Conservation (phyloP, 148 eudicot species). For the Fagopyrum tataricum region DNA sequence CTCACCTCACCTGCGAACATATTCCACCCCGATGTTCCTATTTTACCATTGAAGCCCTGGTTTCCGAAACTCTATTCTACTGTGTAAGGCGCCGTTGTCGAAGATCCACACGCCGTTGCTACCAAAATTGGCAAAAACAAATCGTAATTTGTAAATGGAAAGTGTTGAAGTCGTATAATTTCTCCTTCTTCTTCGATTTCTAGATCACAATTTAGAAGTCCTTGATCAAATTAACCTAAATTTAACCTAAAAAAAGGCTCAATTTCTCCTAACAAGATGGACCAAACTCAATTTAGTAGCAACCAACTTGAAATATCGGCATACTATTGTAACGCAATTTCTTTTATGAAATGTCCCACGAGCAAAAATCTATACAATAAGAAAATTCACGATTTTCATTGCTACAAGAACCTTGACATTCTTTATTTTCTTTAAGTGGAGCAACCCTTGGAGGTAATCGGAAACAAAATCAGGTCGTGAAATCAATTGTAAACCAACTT, state of each 20-base stretch:
- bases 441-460: background rate
- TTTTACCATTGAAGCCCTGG: too few species aligned
- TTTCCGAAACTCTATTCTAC: too few species aligned
- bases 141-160: background rate
- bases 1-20: too few species aligned
- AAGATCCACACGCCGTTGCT: too few species aligned
- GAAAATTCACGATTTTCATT: conserved; percentile 17
- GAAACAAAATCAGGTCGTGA: background rate
- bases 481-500: background rate
- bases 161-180: background rate
- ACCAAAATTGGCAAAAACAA: background rate
- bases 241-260: background rate
- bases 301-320: background rate
- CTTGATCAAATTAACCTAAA: background rate
- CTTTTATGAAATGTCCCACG: conserved; percentile 6
- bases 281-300: background rate
- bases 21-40: too few species aligned
- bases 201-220: background rate
- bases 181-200: background rate
- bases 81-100: too few species aligned
- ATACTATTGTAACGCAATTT: conserved; percentile 13
- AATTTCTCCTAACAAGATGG: background rate
- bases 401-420: conserved; percentile 11
- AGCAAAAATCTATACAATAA: background rate
- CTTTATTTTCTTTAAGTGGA: background rate